Conservation (phyloP, 257 asterid genomes). For the Forsythia suspensa region DNA sequence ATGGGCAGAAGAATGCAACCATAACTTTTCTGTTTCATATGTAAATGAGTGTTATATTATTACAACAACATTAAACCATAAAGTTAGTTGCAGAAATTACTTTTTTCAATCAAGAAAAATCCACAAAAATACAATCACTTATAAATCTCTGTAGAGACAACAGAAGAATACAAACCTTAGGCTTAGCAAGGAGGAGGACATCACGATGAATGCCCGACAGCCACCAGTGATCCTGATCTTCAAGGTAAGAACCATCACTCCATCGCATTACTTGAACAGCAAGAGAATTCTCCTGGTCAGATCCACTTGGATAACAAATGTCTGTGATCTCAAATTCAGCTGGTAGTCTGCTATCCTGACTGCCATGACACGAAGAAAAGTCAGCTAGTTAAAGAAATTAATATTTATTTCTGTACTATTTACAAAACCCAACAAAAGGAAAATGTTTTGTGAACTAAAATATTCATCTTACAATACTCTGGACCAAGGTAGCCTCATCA, state of each 20-base stretch:
- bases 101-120: background rate
- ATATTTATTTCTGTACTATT: background rate
- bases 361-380: conserved; percentile 34
- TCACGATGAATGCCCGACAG: conserved; percentile 98
- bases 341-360: conserved; percentile 98
- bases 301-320: conserved; percentile 78
- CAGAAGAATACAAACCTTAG: conserved; percentile 59
- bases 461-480: conserved; percentile 6
- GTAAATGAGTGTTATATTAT: background rate
- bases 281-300: conserved; percentile 64
- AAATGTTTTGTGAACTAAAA: background rate
- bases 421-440: background rate
- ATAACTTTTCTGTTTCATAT: background rate
- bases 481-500: background rate
- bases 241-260: conserved; percentile 98
- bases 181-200: conserved; percentile 83
- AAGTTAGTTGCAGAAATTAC: conserved; percentile 17
- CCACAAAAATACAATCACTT: too few species aligned
- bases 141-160: background rate
- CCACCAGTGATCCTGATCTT: conserved; percentile 99
- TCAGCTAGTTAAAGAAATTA: conserved; percentile 11
- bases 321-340: conserved; percentile 98
- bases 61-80: conserved; percentile 5
- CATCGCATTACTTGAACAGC: conserved; percentile 98
- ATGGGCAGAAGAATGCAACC: background rate